Base-by-base conservation (phyloP, 352 stramenopile genomes). In the Globisporangium radiosum region DNA sequence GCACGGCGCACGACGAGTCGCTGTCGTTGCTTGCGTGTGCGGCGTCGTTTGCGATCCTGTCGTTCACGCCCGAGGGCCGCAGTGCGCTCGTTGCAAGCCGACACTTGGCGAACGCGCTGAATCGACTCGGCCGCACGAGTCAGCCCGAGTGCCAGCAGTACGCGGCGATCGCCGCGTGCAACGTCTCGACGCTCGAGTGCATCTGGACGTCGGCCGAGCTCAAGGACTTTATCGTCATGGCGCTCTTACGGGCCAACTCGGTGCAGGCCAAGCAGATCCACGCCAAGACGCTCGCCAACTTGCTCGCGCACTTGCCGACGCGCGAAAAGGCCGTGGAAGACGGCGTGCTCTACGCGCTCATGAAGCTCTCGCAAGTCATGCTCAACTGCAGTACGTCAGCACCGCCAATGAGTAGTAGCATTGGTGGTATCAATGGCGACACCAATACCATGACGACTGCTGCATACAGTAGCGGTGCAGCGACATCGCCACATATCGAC, bases 171-270 rank as follows among this genome's bases (percentile, higher is more conserved):
- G 82, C 84, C 1, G 84, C 84, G 0, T 93, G 84, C 54, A 93
- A 93, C 38, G 78, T 90, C 4, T 87, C 84, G 1, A 84, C 73
- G 0, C 40, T 85, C 1, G 56, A 70, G 42, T 93, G 81, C 60
- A 82, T 90, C 17, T 93, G 84, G 84, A 85, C 69, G 1, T 87
- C 78, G 0, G 57, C 71, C 0, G 84, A 93, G 55, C 76, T 93
- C 2, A 90, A 90, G 42, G 84, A 93, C 59, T 90, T 93, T 40
- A 89, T 91, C 11, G 84, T 91, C 1, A 78, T 93, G 4, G 81
- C 84, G 11, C 51, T 93, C 33, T 55, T 93, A 37, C 77, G 84
- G 3, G 83, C 84, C 0, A 91, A 93, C 54, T 93, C 84, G 14
- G 66, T 80, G 5, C 79, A 91, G n/a, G 73, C 84, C 1, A 93